These are phyloP conservation scores for Trichophyton rubrum DNA, from an alignment of 2,329 filamentous ascomycete genomes.

Conservation along the genomic window DNA sequence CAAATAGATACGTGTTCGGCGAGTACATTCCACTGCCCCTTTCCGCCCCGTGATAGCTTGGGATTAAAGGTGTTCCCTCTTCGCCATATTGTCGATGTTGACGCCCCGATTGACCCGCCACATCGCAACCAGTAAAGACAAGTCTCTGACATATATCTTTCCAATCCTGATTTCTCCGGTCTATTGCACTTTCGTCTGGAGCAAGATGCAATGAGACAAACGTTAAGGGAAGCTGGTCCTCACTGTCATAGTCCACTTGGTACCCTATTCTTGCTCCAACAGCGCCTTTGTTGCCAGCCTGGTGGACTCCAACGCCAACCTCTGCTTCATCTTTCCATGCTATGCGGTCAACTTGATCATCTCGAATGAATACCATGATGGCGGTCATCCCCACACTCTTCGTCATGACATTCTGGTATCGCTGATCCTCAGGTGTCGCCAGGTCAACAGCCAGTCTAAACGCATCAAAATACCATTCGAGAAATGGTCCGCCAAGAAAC, in stretches of 20 bases:
- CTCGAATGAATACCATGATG: slow-evolving; percentile 69
- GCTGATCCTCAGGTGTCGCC: slow-evolving; percentile 37
- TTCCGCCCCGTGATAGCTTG: slow-evolving; percentile 21
- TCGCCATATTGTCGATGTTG: slow-evolving; percentile 18
- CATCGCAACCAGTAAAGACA: slow-evolving; percentile 47
- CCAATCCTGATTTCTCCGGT: slow-evolving; percentile 78
- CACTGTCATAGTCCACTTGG: slow-evolving; percentile 23
- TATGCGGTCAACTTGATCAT: slow-evolving; percentile 46
- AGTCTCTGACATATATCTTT: slow-evolving; percentile 65
- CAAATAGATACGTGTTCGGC: slow-evolving; percentile 63
- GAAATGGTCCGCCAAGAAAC: slow-evolving; percentile 71
- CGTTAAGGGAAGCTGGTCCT: slow-evolving; percentile 53
- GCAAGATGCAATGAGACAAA: slow-evolving; percentile 83
- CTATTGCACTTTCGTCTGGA: slow-evolving; percentile 68
- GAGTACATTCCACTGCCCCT: slow-evolving; percentile 50
- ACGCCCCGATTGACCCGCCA: slow-evolving; percentile 27
- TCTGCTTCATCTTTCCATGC: slow-evolving; percentile 61
- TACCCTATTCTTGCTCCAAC: slow-evolving; percentile 65
- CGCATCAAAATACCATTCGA: slow-evolving; percentile 61
- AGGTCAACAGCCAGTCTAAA: slow-evolving; percentile 60
- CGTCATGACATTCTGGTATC: slow-evolving; percentile 58
- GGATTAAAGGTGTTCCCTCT: slow-evolving; percentile 22
- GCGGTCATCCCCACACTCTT: slow-evolving; percentile 81
- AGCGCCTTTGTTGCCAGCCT: slow-evolving; percentile 94
- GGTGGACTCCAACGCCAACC: slow-evolving; percentile 69